These are phyloP conservation scores for Amanita brunnescens DNA, from an alignment of 768 basidiomycete genomes.

Conservation along the genomic window DNA sequence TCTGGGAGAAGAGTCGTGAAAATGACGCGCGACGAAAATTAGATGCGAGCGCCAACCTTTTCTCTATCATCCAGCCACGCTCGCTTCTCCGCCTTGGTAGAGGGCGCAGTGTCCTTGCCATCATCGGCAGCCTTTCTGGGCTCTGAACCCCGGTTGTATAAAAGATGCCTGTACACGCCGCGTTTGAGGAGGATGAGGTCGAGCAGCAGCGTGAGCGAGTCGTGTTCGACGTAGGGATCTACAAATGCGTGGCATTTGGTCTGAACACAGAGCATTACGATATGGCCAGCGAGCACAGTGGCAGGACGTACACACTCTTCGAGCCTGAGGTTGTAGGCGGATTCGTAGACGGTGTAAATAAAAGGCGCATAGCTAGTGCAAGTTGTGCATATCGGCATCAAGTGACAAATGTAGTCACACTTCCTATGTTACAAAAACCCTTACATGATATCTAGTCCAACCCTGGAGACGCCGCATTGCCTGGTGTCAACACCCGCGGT, in stretches of 20 bases:
- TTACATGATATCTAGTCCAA: constrained; percentile 28
- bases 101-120: constrained; percentile 13
- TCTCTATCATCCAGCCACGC: constrained; percentile 7
- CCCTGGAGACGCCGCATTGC: constrained; percentile 26
- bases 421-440: neutral
- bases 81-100: neutral
- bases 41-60: neutral
- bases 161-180: constrained; percentile 71
- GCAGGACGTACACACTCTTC: constrained; percentile 71
- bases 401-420: neutral
- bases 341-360: constrained; percentile 78
- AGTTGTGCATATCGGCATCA: constrained; percentile 75
- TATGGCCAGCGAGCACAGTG: neutral
- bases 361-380: constrained; percentile 59
- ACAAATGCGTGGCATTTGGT: constrained; percentile 56
- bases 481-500: constrained; percentile 39
- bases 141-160: constrained; percentile 70
- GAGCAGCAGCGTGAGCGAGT: constrained; percentile 59
- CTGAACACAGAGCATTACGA: constrained; percentile 23
- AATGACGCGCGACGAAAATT: neutral
- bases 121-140: constrained; percentile 36
- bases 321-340: constrained; percentile 67
- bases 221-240: constrained; percentile 85
- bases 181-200: constrained; percentile 79
- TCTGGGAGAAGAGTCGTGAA: constrained; percentile 23